Evolutionary conservation across 2,329 filamentous ascomycete species (phyloP).

Genomic region (Xylaria digitata): DNA sequence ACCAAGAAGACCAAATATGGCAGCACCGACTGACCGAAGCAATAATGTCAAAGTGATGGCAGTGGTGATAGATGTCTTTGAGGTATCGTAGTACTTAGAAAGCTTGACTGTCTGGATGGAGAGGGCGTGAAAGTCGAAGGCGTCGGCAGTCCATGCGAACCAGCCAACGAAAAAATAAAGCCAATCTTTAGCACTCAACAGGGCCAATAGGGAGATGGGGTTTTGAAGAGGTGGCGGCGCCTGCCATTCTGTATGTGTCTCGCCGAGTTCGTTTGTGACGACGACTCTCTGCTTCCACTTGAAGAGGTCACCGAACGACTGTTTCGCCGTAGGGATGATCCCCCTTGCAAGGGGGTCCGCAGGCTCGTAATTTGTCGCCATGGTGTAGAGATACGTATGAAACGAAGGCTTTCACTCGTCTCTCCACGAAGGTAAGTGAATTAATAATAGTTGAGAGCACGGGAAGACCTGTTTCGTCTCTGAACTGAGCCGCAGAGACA

Average conservation of each 20-base stretch:
- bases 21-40: slow-evolving; percentile 79
- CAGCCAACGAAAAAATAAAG: slow-evolving; percentile 81
- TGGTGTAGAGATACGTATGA: slow-evolving; percentile 21
- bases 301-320: slow-evolving; percentile 73
- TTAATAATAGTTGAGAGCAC: not conserved
- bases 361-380: slow-evolving; percentile 42
- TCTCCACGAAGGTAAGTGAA: not conserved
- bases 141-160: slow-evolving; percentile 81
- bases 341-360: slow-evolving; percentile 77
- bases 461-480: not conserved
- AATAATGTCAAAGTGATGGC: slow-evolving; percentile 82
- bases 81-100: slow-evolving; percentile 63
- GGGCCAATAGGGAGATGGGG: slow-evolving; percentile 74
- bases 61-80: slow-evolving; percentile 75
- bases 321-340: slow-evolving; percentile 71
- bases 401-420: not conserved
- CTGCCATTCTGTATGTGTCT: slow-evolving; percentile 75
- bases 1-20: slow-evolving; percentile 79
- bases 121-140: slow-evolving; percentile 85
- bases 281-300: slow-evolving; percentile 79
- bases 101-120: slow-evolving; percentile 82
- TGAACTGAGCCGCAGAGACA: not conserved
- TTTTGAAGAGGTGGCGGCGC: slow-evolving; percentile 74
- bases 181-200: slow-evolving; percentile 75
- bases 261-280: slow-evolving; percentile 71